Evolutionary conservation across 1,284 basidiomycete species (phyloP), one percentile per base, ranked within the genome.

Genomic region (Trametes hirsuta): DNA sequence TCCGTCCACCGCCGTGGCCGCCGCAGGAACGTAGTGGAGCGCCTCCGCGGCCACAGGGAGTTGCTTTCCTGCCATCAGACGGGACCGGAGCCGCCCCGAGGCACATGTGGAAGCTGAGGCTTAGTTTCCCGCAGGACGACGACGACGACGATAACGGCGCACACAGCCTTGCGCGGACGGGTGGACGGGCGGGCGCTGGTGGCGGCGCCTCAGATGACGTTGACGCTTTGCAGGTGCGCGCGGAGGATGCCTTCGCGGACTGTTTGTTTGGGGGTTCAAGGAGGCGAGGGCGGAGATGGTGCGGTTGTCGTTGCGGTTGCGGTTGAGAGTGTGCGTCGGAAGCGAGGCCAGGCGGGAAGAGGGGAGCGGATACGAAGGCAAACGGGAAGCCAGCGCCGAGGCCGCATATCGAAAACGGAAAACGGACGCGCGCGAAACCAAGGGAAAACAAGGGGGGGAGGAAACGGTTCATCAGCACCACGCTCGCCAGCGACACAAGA

Each of bases 171-270:
- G 5, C 8, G 30, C 30, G 30, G 30, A 8, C 30, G 30, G 30
- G 30, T 30, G n/a, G 39, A 40, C 39, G 14, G 46, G 30, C 46
- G 46, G 21, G 22, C 30, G 30, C 30, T 30, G 46, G 22, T 22
- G 35, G 37, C 35, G 22, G 40, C 11, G 24, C 14, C 41, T 71
- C 66, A 74, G 63, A 74, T 73, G 41, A 73, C 72, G 60, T 72
- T 72, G 59, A 73, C 71, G 66, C 71, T 72, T 62, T 73, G 71
- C 30, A 74, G 65, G 47, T 74, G 72, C 12, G 72, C 67, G 48
- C 72, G 72, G 4, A 74, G 68, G 64, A 74, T 74, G 40, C 71
- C 72, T 52, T 74, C 72, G 9, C 71, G 68, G 12, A 74, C 72
- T 73, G 60, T 35, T 12, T 14, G 35, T 1, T 8, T 35, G 39